Evolutionary conservation across 208 protist genomes (phyloP).

Genomic region (Leishmania braziliensis): DNA sequence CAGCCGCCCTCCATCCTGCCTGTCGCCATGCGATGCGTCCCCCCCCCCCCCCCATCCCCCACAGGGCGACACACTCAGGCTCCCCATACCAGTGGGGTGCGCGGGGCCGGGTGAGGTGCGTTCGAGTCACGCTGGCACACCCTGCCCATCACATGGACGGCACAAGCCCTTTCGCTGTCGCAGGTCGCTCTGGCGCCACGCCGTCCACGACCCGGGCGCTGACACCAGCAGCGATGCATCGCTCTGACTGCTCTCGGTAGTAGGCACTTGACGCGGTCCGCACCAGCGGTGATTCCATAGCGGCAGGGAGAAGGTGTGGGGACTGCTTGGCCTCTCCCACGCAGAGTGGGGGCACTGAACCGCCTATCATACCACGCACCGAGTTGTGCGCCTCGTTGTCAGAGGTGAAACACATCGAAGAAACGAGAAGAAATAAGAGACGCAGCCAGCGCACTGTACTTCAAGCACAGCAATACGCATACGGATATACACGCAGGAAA

Average conservation of each 20-base stretch:
- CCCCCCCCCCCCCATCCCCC: neutral
- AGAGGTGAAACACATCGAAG: neutral
- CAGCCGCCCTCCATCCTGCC: neutral
- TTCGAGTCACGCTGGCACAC: neutral
- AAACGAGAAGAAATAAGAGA: neutral
- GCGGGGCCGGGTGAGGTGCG: neutral
- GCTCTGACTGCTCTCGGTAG: neutral
- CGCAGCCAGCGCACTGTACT: neutral
- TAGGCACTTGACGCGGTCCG: neutral
- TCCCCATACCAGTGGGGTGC: neutral
- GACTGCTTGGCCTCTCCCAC: neutral
- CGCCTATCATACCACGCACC: neutral
- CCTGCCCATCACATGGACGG: neutral
- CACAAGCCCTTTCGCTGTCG: neutral
- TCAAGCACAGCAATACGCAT: neutral
- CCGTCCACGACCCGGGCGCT: neutral
- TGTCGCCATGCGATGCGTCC: neutral
- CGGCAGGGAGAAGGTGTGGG: neutral
- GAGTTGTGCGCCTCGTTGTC: neutral
- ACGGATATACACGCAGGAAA: neutral
- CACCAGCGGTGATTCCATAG: neutral
- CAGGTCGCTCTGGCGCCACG: too few species aligned
- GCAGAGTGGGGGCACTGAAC: neutral
- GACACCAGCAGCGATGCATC: neutral
- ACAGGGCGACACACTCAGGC: neutral